Base-by-base conservation (phyloP, 805 yeast genomes). In the Lachancea nothofagi region DNA sequence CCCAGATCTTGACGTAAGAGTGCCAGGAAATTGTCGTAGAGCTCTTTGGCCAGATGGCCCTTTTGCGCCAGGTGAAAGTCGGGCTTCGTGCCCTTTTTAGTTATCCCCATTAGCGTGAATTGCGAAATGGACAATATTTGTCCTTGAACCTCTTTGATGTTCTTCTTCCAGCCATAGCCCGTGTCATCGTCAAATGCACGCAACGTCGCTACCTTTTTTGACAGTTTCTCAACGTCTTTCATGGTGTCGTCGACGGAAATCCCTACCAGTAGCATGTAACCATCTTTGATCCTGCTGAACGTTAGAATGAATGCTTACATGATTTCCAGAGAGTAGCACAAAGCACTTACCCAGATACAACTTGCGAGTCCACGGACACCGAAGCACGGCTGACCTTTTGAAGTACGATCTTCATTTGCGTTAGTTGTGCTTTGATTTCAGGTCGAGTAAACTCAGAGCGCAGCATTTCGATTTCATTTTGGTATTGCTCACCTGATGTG, bases 31-130 rank as follows among this genome's bases (percentile, higher is more conserved):
- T 59, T 54, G 7, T 77, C 70, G 45, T 71, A 73, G 18, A 67
- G 43, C 2, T 61, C 66, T 24, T 55, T 61, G 1, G 77, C 75
- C 3, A 65, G 49, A n/a, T 62, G 62, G 14, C 96, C 96, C 61
- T 82, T 85, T 42, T 89, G 95, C 0, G 97, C 97, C 44, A 69
- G 68, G 56, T 90, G 97, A 61, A 93, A 87, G 56, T 93, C 96
- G 0, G 98, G 97, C 55, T 90, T 90, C 1, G 96, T 73, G 9
- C 97, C 97, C 59, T 93, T 93, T 49, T 78, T 83, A 15, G 93
- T 76, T 29, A 75, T 82, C 0, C 87, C 98, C 59, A 82, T 77
- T 29, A 93, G 67, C 0, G 98, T 93, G 65, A 93, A 93, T 57
- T 93, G 98, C 2, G 96, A 86, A 1, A 93, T 90, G 2, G 94